Evolutionary conservation across 495 filamentous ascomycete species (phyloP).

Genomic region (Xylaria curta): DNA sequence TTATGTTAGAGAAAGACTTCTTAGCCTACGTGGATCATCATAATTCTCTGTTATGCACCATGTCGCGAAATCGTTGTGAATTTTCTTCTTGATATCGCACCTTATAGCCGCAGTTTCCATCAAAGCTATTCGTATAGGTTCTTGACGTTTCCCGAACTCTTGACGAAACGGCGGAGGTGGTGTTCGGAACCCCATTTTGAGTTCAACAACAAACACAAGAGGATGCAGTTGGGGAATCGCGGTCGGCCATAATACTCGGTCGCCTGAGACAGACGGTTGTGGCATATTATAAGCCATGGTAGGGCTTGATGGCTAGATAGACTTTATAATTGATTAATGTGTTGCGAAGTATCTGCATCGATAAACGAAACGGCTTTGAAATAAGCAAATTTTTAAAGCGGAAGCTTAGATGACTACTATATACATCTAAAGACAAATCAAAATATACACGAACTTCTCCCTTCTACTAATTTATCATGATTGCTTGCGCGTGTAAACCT

Average conservation of each 20-base stretch:
- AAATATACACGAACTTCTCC: not conserved
- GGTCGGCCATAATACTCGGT: not conserved
- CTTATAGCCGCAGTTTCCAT: not conserved
- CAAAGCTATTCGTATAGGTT: not conserved
- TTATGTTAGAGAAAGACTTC: not conserved
- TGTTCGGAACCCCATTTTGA: not conserved
- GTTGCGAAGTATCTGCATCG: not conserved
- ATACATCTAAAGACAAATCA: not conserved
- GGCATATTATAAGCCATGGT: not conserved
- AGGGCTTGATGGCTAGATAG: not conserved
- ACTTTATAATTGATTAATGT: not conserved
- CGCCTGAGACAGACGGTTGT: not conserved
- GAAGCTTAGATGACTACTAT: not conserved
- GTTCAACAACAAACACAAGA: not conserved
- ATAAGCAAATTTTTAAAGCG: not conserved
- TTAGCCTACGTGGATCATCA: not conserved
- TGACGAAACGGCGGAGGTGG: not conserved
- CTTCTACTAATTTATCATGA: not conserved
- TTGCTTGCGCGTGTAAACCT: not conserved
- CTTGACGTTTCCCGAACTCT: not conserved
- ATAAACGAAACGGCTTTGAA: no score
- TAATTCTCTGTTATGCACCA: slow-evolving; percentile 8
- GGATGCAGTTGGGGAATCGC: not conserved
- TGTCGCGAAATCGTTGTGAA: not conserved
- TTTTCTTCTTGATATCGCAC: not conserved